Evolutionary conservation across 352 stramenopile species (phyloP).

Genomic region (Plasmopara muralis): DNA sequence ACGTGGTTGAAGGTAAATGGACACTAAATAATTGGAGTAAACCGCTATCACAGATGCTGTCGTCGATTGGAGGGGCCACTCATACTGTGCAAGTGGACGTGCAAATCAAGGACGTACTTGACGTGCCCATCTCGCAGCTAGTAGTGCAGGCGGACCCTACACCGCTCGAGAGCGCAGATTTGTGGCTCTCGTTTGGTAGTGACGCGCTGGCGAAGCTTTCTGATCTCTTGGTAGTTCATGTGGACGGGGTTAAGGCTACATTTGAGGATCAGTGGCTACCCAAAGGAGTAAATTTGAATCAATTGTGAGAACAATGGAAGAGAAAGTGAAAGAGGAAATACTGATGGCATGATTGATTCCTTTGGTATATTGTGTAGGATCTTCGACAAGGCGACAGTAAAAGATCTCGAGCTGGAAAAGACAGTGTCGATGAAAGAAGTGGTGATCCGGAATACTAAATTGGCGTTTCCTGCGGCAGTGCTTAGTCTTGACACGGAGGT

Average conservation of each 20-base stretch:
- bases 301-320: conserved; percentile 24
- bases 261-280: conserved; percentile 38
- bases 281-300: conserved; percentile 17
- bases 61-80: conserved; percentile 1
- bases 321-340: neutral
- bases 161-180: conserved; percentile 10
- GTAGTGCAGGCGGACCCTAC: conserved; percentile 12
- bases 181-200: conserved; percentile 16
- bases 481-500: conserved; percentile 27
- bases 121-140: conserved; percentile 17
- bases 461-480: conserved; percentile 42
- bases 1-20: conserved; percentile 21
- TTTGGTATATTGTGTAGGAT: conserved; percentile 21
- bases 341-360: conserved; percentile 1
- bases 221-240: conserved; percentile 27
- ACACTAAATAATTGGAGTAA: conserved; percentile 26
- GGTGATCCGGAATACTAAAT: conserved; percentile 36
- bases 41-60: conserved; percentile 15
- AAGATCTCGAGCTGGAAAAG: conserved; percentile 27
- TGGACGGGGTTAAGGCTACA: conserved; percentile 36
- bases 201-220: conserved; percentile 21
- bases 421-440: conserved; percentile 31
- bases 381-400: conserved; percentile 35
- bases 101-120: conserved; percentile 17
- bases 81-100: conserved; percentile 21